Conservation (phyloP, 139 green algal genomes). For the Chlorokybus atmophyticus region DNA sequence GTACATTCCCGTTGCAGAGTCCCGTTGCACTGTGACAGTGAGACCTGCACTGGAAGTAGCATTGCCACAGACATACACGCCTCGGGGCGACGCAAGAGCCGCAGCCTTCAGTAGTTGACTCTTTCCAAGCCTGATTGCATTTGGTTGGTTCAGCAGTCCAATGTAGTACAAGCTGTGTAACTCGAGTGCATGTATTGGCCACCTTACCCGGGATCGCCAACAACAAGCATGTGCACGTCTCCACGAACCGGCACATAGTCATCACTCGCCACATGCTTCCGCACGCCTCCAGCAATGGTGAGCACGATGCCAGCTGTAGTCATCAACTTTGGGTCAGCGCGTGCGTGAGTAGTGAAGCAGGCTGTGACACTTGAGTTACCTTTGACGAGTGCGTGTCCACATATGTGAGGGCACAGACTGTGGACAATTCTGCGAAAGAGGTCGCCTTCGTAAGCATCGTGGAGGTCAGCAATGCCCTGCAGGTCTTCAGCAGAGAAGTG, state of each 20-base stretch:
- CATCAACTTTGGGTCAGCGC: slow-evolving; percentile 49
- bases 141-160: too few species aligned
- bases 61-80: slow-evolving; percentile 86
- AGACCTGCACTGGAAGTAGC: slow-evolving; percentile 57
- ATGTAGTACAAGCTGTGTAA: too few species aligned
- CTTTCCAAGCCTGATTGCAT: slow-evolving; percentile 33
- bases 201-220: slow-evolving; percentile 33
- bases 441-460: too few species aligned
- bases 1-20: slow-evolving; percentile 18
- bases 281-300: slow-evolving; percentile 69
- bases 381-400: too few species aligned
- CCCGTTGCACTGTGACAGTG: slow-evolving; percentile 56
- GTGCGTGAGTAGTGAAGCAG: slow-evolving; percentile 44
- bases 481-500: too few species aligned
- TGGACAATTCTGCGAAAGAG: too few species aligned
- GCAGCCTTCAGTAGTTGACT: slow-evolving; percentile 43
- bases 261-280: slow-evolving; percentile 39
- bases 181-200: too few species aligned
- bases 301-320: slow-evolving; percentile 57
- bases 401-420: too few species aligned
- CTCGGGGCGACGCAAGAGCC: slow-evolving; percentile 45
- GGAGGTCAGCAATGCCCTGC: background rate
- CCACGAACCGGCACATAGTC: slow-evolving; percentile 21
- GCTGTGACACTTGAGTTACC: too few species aligned
- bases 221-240: slow-evolving; percentile 27